Evolutionary conservation across 768 basidiomycete species (phyloP).

Genomic region (Mrakia hoshinonis): DNA sequence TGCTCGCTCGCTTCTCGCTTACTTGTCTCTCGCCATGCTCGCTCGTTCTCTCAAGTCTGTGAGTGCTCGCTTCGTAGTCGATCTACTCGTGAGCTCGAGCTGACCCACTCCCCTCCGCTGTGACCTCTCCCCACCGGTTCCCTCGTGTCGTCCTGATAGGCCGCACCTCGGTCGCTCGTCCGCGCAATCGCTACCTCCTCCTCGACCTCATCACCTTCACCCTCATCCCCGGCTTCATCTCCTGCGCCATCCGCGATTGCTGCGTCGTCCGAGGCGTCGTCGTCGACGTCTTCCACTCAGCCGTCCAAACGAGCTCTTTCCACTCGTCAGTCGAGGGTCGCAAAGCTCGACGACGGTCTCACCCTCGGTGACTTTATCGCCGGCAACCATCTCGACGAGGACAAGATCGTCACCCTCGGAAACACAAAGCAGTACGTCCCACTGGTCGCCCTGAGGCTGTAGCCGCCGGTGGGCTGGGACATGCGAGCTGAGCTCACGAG

Average conservation of each 20-base stretch:
- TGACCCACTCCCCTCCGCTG: background rate
- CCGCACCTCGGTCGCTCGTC: background rate
- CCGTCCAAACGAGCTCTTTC: conserved; percentile 9
- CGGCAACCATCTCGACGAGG: conserved; percentile 46
- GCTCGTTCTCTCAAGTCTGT: conserved; percentile 11
- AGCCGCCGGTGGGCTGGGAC: background rate
- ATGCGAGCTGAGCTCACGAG: conserved; percentile 13
- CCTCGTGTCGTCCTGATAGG: background rate
- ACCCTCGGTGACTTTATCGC: conserved; percentile 72
- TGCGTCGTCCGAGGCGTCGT: conserved; percentile 7
- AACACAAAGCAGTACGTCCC: conserved; percentile 57
- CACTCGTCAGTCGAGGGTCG: conserved; percentile 10
- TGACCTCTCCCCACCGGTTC: conserved; percentile 12
- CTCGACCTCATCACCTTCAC: background rate
- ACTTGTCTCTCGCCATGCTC: background rate
- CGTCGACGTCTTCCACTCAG: background rate
- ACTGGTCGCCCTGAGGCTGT: background rate
- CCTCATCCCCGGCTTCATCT: background rate
- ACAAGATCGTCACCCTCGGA: conserved; percentile 48
- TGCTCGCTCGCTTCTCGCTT: background rate
- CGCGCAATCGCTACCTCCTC: conserved; percentile 4
- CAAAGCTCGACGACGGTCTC: conserved; percentile 49
- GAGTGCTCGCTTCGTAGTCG: background rate
- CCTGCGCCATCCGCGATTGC: background rate
- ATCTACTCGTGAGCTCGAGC: background rate